Percentiles rank a stretch among this genome's conserved stretches.
phyloP scores from a whole-genome alignment of 768 basidiomycete species.

The Pleurotus tuoliensis region DNA sequence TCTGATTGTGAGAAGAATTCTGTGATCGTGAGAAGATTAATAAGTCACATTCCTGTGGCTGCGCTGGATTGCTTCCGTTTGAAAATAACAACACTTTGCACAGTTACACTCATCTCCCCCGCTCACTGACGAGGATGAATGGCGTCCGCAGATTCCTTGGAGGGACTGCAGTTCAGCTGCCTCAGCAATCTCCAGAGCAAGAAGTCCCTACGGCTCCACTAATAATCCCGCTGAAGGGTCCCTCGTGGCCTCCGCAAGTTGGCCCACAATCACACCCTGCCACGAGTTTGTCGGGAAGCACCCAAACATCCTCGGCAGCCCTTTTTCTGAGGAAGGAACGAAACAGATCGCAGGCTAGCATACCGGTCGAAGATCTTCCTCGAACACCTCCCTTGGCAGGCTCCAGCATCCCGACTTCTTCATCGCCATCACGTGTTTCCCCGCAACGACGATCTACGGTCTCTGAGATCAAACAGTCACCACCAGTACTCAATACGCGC shows the following conservation, averaged over 20 bases:
- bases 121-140: conserved; percentile 46
- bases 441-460: conserved; percentile 29
- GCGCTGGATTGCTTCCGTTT: conserved; percentile 1
- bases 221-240: conserved; percentile 22
- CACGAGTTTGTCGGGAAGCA: conserved; percentile 23
- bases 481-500: conserved; percentile 48
- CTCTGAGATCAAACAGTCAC: conserved; percentile 38
- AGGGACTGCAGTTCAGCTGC: conserved; percentile 28
- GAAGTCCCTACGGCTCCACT: conserved; percentile 17
- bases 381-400: conserved; percentile 2
- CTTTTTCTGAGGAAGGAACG: conserved; percentile 54
- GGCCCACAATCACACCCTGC: conserved; percentile 28
- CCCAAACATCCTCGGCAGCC: conserved; percentile 37
- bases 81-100: not conserved
- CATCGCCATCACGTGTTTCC: conserved; percentile 38
- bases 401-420: conserved; percentile 20
- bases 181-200: conserved; percentile 24
- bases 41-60: not conserved
- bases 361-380: conserved; percentile 7
- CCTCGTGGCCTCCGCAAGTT: conserved; percentile 43
- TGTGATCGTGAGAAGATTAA: not conserved
- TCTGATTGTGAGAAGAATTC: not conserved
- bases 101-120: not conserved
- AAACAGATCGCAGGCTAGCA: conserved; percentile 21
- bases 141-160: conserved; percentile 65